Conservation (phyloP, 2,329 filamentous ascomycete genomes). For the Hymenoscyphus scutula region DNA sequence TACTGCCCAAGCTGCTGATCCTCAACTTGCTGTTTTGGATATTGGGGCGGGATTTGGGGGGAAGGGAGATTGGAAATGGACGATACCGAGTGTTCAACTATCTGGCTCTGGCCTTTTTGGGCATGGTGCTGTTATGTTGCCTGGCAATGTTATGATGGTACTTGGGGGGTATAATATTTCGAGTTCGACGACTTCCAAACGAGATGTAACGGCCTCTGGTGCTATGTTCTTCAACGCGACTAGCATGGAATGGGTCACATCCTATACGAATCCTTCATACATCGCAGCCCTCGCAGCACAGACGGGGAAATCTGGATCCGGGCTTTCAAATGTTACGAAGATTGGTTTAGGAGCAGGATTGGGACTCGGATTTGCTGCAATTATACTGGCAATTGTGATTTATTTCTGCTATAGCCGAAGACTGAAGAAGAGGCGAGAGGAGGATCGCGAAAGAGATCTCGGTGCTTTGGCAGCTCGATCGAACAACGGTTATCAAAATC, state of each 20-base stretch:
- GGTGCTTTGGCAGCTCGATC: constrained; percentile 46
- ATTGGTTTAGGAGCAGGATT: constrained; percentile 64
- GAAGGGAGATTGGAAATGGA: constrained; percentile 70
- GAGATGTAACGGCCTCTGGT: constrained; percentile 39
- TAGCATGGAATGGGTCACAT: constrained; percentile 55
- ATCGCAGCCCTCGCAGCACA: constrained; percentile 23
- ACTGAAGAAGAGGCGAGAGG: constrained; percentile 39
- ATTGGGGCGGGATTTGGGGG: constrained; percentile 73
- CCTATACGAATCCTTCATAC: constrained; percentile 50
- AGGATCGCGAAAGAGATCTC: constrained; percentile 52
- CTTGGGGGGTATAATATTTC: constrained; percentile 60
- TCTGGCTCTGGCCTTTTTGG: constrained; percentile 53
- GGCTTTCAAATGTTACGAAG: constrained; percentile 39
- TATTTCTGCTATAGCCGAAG: constrained; percentile 51
- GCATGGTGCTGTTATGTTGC: constrained; percentile 61
- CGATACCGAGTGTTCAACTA: constrained; percentile 51
- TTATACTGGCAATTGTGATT: constrained; percentile 47
- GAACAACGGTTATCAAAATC: constrained; percentile 22
- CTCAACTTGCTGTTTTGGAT: constrained; percentile 75
- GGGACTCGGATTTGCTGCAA: constrained; percentile 58
- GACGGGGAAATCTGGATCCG: constrained; percentile 30
- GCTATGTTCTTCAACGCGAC: constrained; percentile 59
- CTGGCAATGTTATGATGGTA: constrained; percentile 67
- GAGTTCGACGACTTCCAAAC: constrained; percentile 27
- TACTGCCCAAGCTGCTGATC: constrained; percentile 69